phyloP scores from a whole-genome alignment of 768 basidiomycete genomes.

The Cubamyces lactineus region DNA sequence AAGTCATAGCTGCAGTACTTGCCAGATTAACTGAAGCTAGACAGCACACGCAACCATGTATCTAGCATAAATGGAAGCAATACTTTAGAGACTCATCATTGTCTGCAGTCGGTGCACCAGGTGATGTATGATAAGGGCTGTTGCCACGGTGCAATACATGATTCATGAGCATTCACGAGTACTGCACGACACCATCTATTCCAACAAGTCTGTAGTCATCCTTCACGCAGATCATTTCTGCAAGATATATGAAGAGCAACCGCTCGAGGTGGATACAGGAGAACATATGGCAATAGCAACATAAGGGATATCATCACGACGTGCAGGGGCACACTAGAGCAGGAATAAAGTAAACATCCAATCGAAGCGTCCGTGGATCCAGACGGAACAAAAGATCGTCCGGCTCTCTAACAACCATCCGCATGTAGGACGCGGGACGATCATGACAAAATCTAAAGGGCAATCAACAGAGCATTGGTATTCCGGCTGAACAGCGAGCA shows the following conservation, averaged over 20 bases:
- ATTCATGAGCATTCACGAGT: too few relatives aligned
- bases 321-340: background rate
- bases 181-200: too few relatives aligned
- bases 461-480: conserved; percentile 32
- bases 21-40: background rate
- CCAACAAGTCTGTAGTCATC: too few relatives aligned
- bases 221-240: too few relatives aligned
- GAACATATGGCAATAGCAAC: conserved; percentile 14
- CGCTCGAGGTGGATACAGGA: background rate
- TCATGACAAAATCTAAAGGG: conserved; percentile 34
- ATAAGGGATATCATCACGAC: conserved; percentile 7
- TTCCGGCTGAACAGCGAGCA: conserved; percentile 31
- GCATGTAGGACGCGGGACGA: background rate
- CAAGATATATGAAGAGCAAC: too few relatives aligned
- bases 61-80: background rate
- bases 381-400: background rate
- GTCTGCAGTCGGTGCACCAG: too few relatives aligned
- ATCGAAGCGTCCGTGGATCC: conserved; percentile 5
- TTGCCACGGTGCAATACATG: too few relatives aligned
- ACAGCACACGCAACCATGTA: background rate
- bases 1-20: conserved; percentile 19
- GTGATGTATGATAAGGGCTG: too few relatives aligned
- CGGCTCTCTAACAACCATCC: background rate
- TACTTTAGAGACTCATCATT: too few relatives aligned
- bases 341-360: conserved; percentile 14